These are phyloP conservation scores for Pseudozyma tsukubaensis DNA, from an alignment of 1,284 basidiomycete species.

Conservation along the genomic window DNA sequence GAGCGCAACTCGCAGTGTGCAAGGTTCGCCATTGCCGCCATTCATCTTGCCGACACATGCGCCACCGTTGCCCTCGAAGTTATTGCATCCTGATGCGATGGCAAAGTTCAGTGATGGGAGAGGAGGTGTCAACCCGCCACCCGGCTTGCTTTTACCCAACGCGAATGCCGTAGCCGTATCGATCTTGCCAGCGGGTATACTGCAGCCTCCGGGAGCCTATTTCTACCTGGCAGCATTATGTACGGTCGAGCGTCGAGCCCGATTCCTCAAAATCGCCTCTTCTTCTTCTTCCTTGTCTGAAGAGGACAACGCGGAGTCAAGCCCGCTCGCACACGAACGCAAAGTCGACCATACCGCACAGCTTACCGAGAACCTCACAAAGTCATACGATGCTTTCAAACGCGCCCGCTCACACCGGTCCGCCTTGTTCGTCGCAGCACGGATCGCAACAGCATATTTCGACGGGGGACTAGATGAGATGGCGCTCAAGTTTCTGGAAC, in stretches of 20 bases:
- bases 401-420: constrained; percentile 23
- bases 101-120: constrained; percentile 20
- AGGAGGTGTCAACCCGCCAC: constrained; percentile 25
- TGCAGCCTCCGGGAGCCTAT: constrained; percentile 43
- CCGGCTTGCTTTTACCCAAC: constrained; percentile 44
- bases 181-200: constrained; percentile 14
- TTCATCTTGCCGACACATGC: constrained; percentile 37
- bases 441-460: constrained; percentile 52
- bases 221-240: constrained; percentile 63
- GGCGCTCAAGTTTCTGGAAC: constrained; percentile 60
- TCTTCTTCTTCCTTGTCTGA: constrained; percentile 1
- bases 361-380: constrained; percentile 48
- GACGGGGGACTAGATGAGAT: constrained; percentile 41
- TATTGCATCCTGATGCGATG: constrained; percentile 46
- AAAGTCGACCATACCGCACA: constrained; percentile 55
- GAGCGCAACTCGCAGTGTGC: constrained; percentile 25
- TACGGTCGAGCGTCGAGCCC: constrained; percentile 49
- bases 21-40: constrained; percentile 37
- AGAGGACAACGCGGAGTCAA: constrained; percentile 12
- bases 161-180: constrained; percentile 33
- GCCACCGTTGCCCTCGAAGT: constrained; percentile 48
- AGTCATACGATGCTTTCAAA: constrained; percentile 58
- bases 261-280: constrained; percentile 23
- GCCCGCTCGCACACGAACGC: constrained; percentile 52
- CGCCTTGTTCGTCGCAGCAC: constrained; percentile 48